phyloP scores from a whole-genome alignment of 768 basidiomycete genomes.

The Suillus subluteus region DNA sequence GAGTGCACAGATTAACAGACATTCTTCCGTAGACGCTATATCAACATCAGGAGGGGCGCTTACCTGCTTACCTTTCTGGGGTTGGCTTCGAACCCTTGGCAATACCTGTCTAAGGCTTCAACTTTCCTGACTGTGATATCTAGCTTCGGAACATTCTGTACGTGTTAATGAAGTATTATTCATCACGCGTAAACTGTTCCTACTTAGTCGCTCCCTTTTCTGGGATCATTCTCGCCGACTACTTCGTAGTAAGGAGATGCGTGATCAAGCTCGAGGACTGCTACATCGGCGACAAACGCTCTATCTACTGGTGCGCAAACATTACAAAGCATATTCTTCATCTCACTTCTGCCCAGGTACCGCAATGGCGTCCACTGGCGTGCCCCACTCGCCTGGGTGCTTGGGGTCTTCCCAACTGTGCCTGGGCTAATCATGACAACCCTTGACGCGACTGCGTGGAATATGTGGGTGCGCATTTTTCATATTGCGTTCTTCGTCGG shows the following conservation, averaged over 20 bases:
- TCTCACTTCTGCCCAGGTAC: slow-evolving; percentile 13
- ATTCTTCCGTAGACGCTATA: slow-evolving; percentile 12
- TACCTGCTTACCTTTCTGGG: slow-evolving; percentile 16
- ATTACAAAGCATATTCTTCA: not conserved
- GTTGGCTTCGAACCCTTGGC: slow-evolving; percentile 16
- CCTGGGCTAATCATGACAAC: slow-evolving; percentile 25
- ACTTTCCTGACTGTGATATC: slow-evolving; percentile 16
- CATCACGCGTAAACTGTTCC: not conserved
- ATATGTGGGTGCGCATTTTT: slow-evolving; percentile 21
- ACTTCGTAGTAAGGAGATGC: slow-evolving; percentile 13
- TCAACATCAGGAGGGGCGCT: slow-evolving; percentile 18
- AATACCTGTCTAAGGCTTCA: slow-evolving; percentile 15
- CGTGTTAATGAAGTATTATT: not conserved
- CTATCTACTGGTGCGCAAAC: slow-evolving; percentile 16
- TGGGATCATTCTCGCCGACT: slow-evolving; percentile 18
- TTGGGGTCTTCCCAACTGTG: slow-evolving; percentile 18
- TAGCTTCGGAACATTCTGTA: slow-evolving; percentile 16
- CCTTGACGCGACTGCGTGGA: slow-evolving; percentile 17
- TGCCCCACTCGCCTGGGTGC: slow-evolving; percentile 17
- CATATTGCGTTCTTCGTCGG: slow-evolving; percentile 24
- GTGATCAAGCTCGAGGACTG: slow-evolving; percentile 13
- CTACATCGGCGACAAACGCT: slow-evolving; percentile 13
- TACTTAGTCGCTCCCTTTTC: slow-evolving; percentile 16
- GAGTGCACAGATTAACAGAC: not conserved
- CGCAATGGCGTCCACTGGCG: slow-evolving; percentile 16